A percentile compares a stretch with the other conserved stretches of the same genome.
These are phyloP conservation scores for Fusarium gaditjirri DNA, from an alignment of 2,329 filamentous ascomycete genomes.

Conservation along the genomic window DNA sequence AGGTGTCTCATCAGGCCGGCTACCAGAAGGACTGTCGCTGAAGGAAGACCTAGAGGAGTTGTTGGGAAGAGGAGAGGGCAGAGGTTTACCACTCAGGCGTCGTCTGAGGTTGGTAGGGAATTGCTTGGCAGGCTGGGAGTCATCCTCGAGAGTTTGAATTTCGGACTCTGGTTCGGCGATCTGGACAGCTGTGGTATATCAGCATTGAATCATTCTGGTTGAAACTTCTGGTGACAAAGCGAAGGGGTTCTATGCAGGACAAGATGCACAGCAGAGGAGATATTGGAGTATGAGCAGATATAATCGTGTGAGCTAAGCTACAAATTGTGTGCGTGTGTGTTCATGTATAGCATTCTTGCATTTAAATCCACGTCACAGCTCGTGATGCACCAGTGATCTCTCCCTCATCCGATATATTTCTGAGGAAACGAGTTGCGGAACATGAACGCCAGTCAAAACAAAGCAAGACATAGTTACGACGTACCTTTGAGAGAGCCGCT, in stretches of 20 bases:
- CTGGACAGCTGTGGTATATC: constrained; percentile 60
- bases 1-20: constrained; percentile 45
- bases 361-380: background rate
- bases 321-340: background rate
- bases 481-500: constrained; percentile 57
- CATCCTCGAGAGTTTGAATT: constrained; percentile 47
- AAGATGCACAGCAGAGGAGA: background rate
- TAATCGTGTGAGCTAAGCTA: background rate
- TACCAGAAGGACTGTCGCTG: constrained; percentile 46
- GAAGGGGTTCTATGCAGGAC: background rate
- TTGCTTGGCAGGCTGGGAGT: constrained; percentile 45
- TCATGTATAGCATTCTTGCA: background rate
- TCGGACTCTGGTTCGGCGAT: constrained; percentile 63
- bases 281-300: constrained; percentile 12
- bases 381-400: background rate
- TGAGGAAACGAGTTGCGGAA: background rate
- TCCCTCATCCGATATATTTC: constrained; percentile 7
- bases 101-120: constrained; percentile 49
- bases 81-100: constrained; percentile 49
- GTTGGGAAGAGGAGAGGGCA: constrained; percentile 44
- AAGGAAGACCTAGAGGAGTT: constrained; percentile 59
- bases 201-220: constrained; percentile 25
- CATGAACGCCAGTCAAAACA: background rate
- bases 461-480: constrained; percentile 33
- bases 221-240: background rate